Evolutionary conservation across 2,329 filamentous ascomycete genomes (phyloP).

Genomic region (Ascochyta viciae-villosae): DNA sequence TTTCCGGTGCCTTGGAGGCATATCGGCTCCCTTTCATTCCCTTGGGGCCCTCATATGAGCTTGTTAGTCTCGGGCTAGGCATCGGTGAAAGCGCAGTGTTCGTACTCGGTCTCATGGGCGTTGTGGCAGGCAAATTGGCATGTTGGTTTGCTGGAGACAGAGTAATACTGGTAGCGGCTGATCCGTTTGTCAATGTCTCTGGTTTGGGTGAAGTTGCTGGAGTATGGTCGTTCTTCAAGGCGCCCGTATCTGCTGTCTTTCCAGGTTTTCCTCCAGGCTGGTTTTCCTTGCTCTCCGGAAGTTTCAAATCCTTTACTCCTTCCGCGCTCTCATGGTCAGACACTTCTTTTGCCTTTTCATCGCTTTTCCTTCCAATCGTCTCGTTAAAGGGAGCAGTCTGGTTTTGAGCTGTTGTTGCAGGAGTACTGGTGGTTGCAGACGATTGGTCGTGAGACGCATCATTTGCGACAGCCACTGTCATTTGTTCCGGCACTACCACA

Average conservation of each 20-base stretch:
- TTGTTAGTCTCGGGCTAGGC: neutral
- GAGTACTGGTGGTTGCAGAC: neutral
- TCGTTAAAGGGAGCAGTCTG: neutral
- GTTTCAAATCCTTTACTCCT: neutral
- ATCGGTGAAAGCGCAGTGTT: neutral
- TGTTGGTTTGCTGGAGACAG: neutral
- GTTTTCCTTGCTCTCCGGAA: neutral
- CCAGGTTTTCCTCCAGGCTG: too few relatives aligned
- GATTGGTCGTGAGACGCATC: neutral
- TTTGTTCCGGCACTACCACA: too few relatives aligned
- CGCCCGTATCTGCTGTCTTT: neutral
- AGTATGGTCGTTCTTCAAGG: neutral
- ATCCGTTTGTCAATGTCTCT: neutral
- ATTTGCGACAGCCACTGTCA: too few relatives aligned
- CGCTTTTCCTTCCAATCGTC: neutral
- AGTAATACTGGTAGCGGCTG: neutral
- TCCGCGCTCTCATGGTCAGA: neutral
- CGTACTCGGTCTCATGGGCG: neutral
- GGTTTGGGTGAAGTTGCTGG: neutral
- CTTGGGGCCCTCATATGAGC: neutral
- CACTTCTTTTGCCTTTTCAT: neutral
- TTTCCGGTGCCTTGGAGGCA: neutral
- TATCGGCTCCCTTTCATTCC: neutral
- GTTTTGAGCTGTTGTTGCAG: neutral
- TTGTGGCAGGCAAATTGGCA: neutral